Base-by-base conservation (phyloP, 2,329 filamentous ascomycete species). In the Hypoxylon sp. region DNA sequence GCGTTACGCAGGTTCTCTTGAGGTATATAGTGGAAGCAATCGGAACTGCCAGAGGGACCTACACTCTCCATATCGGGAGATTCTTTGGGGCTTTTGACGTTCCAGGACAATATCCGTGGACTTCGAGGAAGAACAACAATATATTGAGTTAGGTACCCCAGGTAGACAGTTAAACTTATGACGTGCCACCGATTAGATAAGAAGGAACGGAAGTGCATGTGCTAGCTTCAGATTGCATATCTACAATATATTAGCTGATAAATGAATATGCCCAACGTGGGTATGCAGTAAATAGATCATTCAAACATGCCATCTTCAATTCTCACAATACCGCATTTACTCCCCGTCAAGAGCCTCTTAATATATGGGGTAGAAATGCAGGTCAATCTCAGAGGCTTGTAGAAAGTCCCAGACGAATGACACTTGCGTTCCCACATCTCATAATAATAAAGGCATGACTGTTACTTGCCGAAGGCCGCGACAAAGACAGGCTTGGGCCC, bases 61-160 rank as follows among this genome's bases (percentile, higher is more conserved):
- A 75, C 74, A 70, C 73, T 75, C 63, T 74, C 73, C 74, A 76
- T 76, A 49, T 72, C 65, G 67, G 57, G 59, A 57, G 0, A 5
- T 52, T 38, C 30, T 46, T 36, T 46, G 8, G 16, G 20, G 22
- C 11, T 24, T 46, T 9, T 12, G 20, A 26, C 14, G 14, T 53
- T 26, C 40, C 46, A 16, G 38, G n/a, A 53, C 8, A 2, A 33
- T 33, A 12, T 11, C 30, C 11, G 11, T 12, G 30, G 32, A 12
- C 12, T n/a, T 51, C 30, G 32, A 30, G 7, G 24, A 14, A 8
- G 14, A 6, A 30, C 26, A 20, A 20, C 16, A 18, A n/a, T n/a
- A n/a, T n/a, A n/a, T n/a, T n/a, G n/a, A n/a, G n/a, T n/a, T n/a
- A n/a, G n/a, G n/a, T n/a, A n/a, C n/a, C n/a, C 6, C n/a, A 40